Conservation (phyloP, 257 asterid genomes). For the Plectranthus barbatus region DNA sequence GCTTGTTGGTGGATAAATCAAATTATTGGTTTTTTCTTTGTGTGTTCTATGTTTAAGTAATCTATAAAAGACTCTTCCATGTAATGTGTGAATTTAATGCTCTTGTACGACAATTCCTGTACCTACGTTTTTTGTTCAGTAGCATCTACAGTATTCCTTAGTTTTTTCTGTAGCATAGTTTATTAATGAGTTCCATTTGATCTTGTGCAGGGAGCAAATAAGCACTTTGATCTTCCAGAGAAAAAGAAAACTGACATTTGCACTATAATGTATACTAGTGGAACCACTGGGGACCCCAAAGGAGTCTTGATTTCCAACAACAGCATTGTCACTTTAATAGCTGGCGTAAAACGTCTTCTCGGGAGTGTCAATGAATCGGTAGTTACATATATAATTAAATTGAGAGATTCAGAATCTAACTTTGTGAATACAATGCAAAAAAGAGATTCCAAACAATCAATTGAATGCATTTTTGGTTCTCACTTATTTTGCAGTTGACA, state of each 20-base stretch:
- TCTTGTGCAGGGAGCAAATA: constrained; percentile 60
- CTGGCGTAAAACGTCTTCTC: constrained; percentile 63
- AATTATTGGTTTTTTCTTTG: neutral
- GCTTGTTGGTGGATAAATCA: neutral
- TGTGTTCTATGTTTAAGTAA: neutral
- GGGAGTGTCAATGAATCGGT: constrained; percentile 68
- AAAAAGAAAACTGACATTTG: constrained; percentile 77
- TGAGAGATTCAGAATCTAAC: neutral
- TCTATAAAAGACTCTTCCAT: neutral
- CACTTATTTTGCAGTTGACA: constrained; percentile 46
- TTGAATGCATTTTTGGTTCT: constrained; percentile 5
- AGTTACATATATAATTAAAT: constrained; percentile 11
- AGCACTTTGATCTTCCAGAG: constrained; percentile 70
- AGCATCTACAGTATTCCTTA: constrained; percentile 11
- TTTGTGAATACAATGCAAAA: neutral
- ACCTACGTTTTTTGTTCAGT: constrained; percentile 3
- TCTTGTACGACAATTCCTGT: neutral
- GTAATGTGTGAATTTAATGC: neutral
- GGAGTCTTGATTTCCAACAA: constrained; percentile 92
- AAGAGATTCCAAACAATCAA: constrained; percentile 1
- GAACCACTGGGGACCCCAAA: constrained; percentile 98
- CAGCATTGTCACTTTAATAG: constrained; percentile 69
- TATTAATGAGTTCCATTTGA: constrained; percentile 11
- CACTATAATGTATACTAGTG: constrained; percentile 97
- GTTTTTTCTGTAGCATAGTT: neutral